Evolutionary conservation across 1,284 basidiomycete genomes (phyloP), one percentile per base, ranked within the genome.

Genomic region (Pyrrhoderma lamaoense): DNA sequence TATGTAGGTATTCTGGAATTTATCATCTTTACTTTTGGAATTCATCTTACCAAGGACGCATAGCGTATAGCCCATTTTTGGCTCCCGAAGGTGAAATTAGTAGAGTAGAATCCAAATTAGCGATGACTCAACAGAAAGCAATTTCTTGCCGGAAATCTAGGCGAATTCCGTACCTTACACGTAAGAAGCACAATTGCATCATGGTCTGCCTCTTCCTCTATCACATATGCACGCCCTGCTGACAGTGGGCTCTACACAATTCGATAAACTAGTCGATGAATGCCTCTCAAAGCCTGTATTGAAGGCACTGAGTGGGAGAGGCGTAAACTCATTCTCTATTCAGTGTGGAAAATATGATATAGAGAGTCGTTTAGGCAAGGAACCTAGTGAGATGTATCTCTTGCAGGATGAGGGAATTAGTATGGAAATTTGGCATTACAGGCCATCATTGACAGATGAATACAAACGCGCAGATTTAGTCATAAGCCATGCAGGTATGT

Each of bases 231-330:
- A 74, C 58, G 82, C 76, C 45, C 82, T 96, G 63, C 76, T 93
- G 55, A 95, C 93, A 1, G 88, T 96, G 45, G 93, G 93, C 53
- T 93, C 92, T n/a, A 95, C 93, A 25, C 72, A 74, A 56, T 96
- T 95, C 70, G 82, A 89, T 62, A 66, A 72, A 3, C 79, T 96
- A 55, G 80, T 89, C 47, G 68, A 80, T 58, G 67, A 73, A n/a
- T 72, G 76, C 25, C 71, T 93, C 51, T 79, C 80, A 7, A 66
- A 73, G 2, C 57, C 70, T 5, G 75, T 85, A 18, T 72, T 92
- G 37, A 59, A 68, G 19, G 69, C 70, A 38, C 72, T 94, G 42
- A 65, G 62, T 16, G 45, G 57, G 3, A 76, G 73, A 51, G 84
- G 83, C 11, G 85, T 86, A 63, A 66, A 64, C 1, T 59, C 65